Evolutionary conservation across 2,329 filamentous ascomycete genomes (phyloP).

Genomic region (Drechmeria coniospora): DNA sequence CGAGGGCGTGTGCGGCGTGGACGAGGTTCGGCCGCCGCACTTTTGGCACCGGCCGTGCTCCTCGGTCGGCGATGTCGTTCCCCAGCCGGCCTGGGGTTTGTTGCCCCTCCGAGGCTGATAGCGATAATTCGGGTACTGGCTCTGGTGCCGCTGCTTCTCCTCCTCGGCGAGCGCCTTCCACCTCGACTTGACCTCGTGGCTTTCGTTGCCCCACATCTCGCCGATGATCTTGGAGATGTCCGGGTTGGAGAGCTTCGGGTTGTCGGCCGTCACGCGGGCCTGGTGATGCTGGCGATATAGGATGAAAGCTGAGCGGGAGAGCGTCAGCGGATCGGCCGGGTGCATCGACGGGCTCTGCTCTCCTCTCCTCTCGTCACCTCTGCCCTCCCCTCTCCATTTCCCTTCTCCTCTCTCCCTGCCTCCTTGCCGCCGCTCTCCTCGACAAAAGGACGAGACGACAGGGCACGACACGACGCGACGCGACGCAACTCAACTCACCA

Average conservation of each 20-base stretch:
- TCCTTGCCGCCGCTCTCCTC: too few species aligned
- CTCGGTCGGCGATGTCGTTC: constrained; percentile 23
- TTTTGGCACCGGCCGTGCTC: constrained; percentile 48
- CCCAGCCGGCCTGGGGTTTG: constrained; percentile 15
- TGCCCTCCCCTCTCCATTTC: too few species aligned
- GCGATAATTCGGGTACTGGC: constrained; percentile 83
- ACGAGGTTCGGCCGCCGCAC: constrained; percentile 54
- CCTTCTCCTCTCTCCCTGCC: too few species aligned
- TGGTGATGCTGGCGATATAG: constrained; percentile 92
- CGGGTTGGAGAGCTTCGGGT: constrained; percentile 86
- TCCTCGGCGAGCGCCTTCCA: constrained; percentile 89
- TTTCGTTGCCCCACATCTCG: constrained; percentile 72
- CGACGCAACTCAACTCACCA: constrained; percentile 25
- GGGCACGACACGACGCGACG: neutral
- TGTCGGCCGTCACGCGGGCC: constrained; percentile 59
- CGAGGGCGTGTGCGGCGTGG: constrained; percentile 43
- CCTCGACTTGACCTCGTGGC: constrained; percentile 57
- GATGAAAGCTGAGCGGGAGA: constrained; percentile 62
- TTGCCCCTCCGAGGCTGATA: constrained; percentile 69
- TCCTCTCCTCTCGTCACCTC: too few species aligned
- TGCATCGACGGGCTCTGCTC: neutral
- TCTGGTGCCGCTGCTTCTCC: constrained; percentile 79
- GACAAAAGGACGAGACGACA: too few species aligned
- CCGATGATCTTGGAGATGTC: constrained; percentile 97
- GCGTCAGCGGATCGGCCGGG: constrained; percentile 9